Evolutionary conservation across 2,329 filamentous ascomycete species (phyloP), one percentile per base, ranked within the genome.

Genomic region (Ceratocystis huliohia): DNA sequence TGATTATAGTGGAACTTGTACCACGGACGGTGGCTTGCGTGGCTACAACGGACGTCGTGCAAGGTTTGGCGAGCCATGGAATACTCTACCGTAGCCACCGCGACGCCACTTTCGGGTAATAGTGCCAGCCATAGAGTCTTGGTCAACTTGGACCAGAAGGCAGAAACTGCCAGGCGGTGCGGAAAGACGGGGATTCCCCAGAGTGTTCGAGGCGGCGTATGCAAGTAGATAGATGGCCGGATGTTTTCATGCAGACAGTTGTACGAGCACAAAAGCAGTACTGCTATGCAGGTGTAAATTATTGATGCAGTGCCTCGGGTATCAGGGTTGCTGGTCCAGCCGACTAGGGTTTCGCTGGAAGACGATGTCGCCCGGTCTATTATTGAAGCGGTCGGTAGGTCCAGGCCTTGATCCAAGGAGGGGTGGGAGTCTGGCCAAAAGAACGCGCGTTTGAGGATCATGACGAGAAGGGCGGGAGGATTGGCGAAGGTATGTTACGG

Each of bases 221-320:
- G 33, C 33, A 53, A 30, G 33, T 57, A 46, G 5, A 41, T 41
- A 15, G 61, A 63, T 17, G 59, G 50, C 1, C 44, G 53, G 50
- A 64, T 46, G 20, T 22, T 33, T 3, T 20, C 22, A n/a, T 67
- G 61, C 13, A 61, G 28, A 22, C 57, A 48, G 33, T 57, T 67
- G 41, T 67, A 67, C 22, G 61, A 67, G n/a, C 61, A 67, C 33
- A 64, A 53, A n/a, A 67, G 46, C 13, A 64, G 41, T 10, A 64
- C 50, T 5, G 65, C 28, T 30, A 67, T n/a, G 28, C 65, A 67
- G 17, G 48, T 64, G 30, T 62, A 67, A 1, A 67, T 17, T 15
- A 64, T 67, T 6, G 53, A 53, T 15, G 62, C 13, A 7, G 65
- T 67, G 13, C 65, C 61, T 2, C 61, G 61, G 25, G 17, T 59